phyloP scores from a whole-genome alignment of 805 yeast genomes.

The Suhomyces sp. region DNA sequence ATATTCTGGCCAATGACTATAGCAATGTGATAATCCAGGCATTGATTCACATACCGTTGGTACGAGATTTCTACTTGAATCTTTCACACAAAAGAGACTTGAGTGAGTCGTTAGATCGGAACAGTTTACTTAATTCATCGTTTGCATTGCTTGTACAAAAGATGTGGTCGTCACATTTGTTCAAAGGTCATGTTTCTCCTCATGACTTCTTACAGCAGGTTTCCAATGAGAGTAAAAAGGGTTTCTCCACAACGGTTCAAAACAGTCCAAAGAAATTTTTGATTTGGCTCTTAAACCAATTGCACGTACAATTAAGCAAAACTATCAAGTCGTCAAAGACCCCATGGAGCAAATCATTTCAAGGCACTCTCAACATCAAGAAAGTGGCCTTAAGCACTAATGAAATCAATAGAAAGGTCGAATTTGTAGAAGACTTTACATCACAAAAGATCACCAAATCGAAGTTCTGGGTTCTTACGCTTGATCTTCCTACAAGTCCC shows the following conservation, averaged over 20 bases:
- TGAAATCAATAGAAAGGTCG: slow-evolving; percentile 20
- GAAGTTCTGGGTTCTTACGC: slow-evolving; percentile 52
- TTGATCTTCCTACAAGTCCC: slow-evolving; percentile 62
- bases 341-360: slow-evolving; percentile 42
- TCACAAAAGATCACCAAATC: neutral
- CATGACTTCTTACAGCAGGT: slow-evolving; percentile 60
- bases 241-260: slow-evolving; percentile 38
- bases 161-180: slow-evolving; percentile 62
- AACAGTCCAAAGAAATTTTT: slow-evolving; percentile 55
- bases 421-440: slow-evolving; percentile 17
- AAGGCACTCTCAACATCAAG: slow-evolving; percentile 48
- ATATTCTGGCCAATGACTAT: slow-evolving; percentile 51
- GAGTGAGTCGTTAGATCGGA: slow-evolving; percentile 10
- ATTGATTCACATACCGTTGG: slow-evolving; percentile 50
- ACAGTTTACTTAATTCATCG: slow-evolving; percentile 34
- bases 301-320: slow-evolving; percentile 32
- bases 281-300: slow-evolving; percentile 54
- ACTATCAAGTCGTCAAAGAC: slow-evolving; percentile 15
- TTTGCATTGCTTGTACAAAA: slow-evolving; percentile 52
- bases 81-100: slow-evolving; percentile 22
- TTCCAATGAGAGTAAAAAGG: slow-evolving; percentile 41
- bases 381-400: slow-evolving; percentile 14
- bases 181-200: slow-evolving; percentile 63
- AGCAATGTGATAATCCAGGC: slow-evolving; percentile 57
- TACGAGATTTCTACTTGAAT: slow-evolving; percentile 39